Evolutionary conservation across 768 basidiomycete species (phyloP).

Genomic region (Mycena metata): DNA sequence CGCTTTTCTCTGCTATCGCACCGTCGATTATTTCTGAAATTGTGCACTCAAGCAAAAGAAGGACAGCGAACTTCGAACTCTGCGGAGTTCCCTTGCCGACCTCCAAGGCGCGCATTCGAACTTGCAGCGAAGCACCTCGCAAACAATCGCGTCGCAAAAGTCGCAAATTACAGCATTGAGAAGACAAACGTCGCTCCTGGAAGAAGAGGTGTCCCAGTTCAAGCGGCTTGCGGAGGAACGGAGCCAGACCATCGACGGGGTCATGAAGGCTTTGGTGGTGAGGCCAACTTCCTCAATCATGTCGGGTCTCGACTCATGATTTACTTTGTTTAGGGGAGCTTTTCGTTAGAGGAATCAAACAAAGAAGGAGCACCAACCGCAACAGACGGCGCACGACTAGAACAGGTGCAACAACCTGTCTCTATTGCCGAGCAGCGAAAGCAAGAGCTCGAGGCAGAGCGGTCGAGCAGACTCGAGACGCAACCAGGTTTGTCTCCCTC

Average conservation of each 20-base stretch:
- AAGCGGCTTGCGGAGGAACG: conserved; percentile 58
- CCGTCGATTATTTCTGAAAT: neutral
- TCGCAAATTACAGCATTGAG: conserved; percentile 64
- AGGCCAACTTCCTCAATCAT: conserved; percentile 46
- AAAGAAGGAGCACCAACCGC: conserved; percentile 46
- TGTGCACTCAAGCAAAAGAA: conserved; percentile 55
- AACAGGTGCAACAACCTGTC: conserved; percentile 59
- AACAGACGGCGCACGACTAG: conserved; percentile 53
- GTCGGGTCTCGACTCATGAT: conserved; percentile 16
- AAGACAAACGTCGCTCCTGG: conserved; percentile 60
- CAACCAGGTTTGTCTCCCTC: conserved; percentile 54
- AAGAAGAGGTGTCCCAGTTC: conserved; percentile 61
- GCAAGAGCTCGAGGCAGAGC: conserved; percentile 53
- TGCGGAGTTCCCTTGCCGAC: conserved; percentile 69
- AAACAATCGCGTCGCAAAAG: conserved; percentile 64
- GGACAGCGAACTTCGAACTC: conserved; percentile 64
- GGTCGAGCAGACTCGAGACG: conserved; percentile 52
- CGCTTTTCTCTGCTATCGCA: neutral
- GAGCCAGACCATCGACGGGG: conserved; percentile 58
- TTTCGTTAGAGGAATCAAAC: conserved; percentile 67
- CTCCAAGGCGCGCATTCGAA: conserved; percentile 68
- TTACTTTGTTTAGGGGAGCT: conserved; percentile 65
- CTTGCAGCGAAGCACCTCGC: conserved; percentile 62
- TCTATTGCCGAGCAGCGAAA: conserved; percentile 55
- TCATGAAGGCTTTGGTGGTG: conserved; percentile 76